Conservation (phyloP, 1,284 basidiomycete species). For the Malassezia slooffiae region DNA sequence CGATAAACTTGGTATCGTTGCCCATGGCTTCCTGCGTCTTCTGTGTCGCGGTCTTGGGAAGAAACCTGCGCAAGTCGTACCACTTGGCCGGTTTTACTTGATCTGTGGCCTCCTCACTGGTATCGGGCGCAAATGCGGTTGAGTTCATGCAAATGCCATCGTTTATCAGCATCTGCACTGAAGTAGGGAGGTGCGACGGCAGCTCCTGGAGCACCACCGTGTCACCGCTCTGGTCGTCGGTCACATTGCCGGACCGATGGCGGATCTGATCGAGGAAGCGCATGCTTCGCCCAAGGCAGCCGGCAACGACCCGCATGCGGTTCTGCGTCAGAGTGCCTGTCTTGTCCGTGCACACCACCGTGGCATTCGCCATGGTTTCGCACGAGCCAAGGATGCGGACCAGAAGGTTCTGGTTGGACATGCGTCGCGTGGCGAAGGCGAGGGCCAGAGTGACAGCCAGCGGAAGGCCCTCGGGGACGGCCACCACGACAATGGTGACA, state of each 20-base stretch:
- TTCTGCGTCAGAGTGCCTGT: slow-evolving; percentile 76
- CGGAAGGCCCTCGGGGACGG: slow-evolving; percentile 91
- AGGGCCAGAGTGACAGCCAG: slow-evolving; percentile 91
- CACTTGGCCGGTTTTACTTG: slow-evolving; percentile 50
- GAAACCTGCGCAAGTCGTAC: not conserved
- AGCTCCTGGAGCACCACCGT: slow-evolving; percentile 9
- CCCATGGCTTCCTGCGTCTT: too few species aligned
- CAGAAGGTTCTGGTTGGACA: slow-evolving; percentile 86
- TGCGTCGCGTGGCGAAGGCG: slow-evolving; percentile 90
- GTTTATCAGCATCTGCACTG: slow-evolving; percentile 64
- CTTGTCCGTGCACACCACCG: slow-evolving; percentile 92
- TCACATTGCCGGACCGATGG: slow-evolving; percentile 56
- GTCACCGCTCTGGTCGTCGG: slow-evolving; percentile 48
- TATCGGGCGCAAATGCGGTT: slow-evolving; percentile 76
- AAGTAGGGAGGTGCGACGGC: slow-evolving; percentile 51
- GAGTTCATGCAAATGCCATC: slow-evolving; percentile 82
- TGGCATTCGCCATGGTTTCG: slow-evolving; percentile 97
- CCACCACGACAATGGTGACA: slow-evolving; percentile 89
- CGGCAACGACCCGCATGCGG: slow-evolving; percentile 88
- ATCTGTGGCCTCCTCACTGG: slow-evolving; percentile 35
- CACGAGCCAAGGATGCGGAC: slow-evolving; percentile 91
- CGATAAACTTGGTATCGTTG: slow-evolving; percentile 62
- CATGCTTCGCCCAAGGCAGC: slow-evolving; percentile 79
- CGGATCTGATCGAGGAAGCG: slow-evolving; percentile 73
- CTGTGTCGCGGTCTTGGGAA: slow-evolving; percentile 9